Evolutionary conservation across 257 asterid species (phyloP).

Genomic region (Coffea canephora): DNA sequence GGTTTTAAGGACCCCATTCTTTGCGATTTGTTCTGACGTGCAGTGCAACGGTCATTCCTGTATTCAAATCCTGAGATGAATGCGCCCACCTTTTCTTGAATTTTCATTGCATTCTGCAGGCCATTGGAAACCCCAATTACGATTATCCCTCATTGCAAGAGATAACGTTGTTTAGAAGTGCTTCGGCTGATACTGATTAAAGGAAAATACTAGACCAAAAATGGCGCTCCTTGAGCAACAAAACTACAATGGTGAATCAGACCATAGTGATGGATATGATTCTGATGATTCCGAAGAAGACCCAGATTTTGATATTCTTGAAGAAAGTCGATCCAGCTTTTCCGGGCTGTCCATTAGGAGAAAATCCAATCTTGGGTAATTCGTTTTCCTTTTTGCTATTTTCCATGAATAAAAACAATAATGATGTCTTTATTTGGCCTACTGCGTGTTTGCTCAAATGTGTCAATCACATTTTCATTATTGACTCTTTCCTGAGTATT

Average conservation of each 20-base stretch:
- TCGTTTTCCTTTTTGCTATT: neutral
- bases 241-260: conserved; percentile 26
- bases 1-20: too few species aligned
- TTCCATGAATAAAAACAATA: too few species aligned
- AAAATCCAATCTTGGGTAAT: conserved; percentile 31
- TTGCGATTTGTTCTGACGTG: too few species aligned
- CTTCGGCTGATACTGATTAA: neutral
- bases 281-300: conserved; percentile 61
- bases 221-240: conserved; percentile 30
- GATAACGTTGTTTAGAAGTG: neutral
- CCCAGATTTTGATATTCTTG: conserved; percentile 47
- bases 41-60: neutral
- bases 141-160: neutral
- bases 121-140: neutral
- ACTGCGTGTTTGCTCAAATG: neutral
- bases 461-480: neutral
- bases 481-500: neutral
- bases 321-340: conserved; percentile 45
- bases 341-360: conserved; percentile 52
- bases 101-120: neutral
- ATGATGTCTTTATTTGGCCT: neutral
- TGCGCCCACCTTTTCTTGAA: neutral
- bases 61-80: neutral
- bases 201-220: neutral
- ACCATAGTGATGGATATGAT: conserved; percentile 24